Base-by-base conservation (phyloP, 108 stramenopile genomes). In the Pseudonitzschia pungens region DNA sequence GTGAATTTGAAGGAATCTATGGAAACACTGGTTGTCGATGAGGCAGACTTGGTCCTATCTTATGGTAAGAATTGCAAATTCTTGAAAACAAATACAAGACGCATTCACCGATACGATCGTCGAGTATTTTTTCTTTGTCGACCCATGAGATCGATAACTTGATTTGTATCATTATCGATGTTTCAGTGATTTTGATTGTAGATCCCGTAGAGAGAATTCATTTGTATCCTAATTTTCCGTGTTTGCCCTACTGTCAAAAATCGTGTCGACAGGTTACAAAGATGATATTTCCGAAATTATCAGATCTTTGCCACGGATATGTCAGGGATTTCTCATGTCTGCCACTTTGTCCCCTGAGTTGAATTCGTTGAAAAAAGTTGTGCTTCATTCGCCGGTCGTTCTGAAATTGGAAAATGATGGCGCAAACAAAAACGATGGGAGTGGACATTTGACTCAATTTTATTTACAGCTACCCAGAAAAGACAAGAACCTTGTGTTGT, bases 1-100 rank as follows among this genome's bases (percentile, higher is more conserved):
- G 54, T 81, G 50, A 41, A 77, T 11, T 53, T 92, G 69, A 89
- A 90, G 60, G 66, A 75, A 9, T 81, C 81, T 24, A 84, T 94
- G 33, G 88, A 96, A 73, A 93, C 92, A 10, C 65, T 98, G 50
- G 98, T 98, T 6, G 91, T 99, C 32, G 99, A 99, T 80, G 99
- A 99, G 78, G 98, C 99, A 21, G 99, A 99, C 83, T 84, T 98
- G 62, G 95, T 99, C 52, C 83, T 99, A 14, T 96, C 95, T 4
- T 98, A 92, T 87, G 88, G 83, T 77, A 40, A 53, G 69, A 52
- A 50, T 12, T 28, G 18, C 1, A 2, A 2, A 55, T 55, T 2
- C 26, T 20, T 24, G n/a, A 51, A n/a, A n/a, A 8, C 36, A 36
- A 36, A 36, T 36, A n/a, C n/a, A n/a, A n/a, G n/a, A n/a, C n/a